These are phyloP conservation scores for Quercus lobata DNA, from an alignment of 331 rosid species.

Conservation along the genomic window DNA sequence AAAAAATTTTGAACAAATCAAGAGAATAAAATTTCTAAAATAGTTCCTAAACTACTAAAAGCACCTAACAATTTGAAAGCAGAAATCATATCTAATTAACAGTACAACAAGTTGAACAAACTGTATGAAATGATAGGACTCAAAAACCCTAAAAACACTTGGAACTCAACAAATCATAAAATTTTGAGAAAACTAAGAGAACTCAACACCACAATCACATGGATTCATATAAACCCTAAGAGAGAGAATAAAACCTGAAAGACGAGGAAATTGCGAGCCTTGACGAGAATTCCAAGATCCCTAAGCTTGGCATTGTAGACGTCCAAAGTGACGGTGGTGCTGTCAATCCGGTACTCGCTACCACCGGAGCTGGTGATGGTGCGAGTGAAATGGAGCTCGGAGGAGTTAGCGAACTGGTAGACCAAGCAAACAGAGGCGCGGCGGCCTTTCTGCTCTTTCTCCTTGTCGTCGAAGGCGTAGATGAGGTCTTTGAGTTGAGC, in stretches of 20 bases:
- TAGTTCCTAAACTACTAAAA: too few relatives aligned
- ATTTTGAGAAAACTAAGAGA: too few relatives aligned
- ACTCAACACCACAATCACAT: too few relatives aligned
- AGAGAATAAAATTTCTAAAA: too few relatives aligned
- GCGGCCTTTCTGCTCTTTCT: conserved; percentile 87
- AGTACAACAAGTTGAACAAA: too few relatives aligned
- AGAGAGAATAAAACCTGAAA: conserved; percentile 58
- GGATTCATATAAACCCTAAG: too few relatives aligned
- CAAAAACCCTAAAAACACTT: too few relatives aligned
- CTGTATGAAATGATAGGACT: too few relatives aligned
- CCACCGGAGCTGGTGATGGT: conserved; percentile 72
- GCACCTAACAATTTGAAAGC: too few relatives aligned
- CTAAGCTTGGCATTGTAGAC: conserved; percentile 63
- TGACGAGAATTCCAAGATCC: conserved; percentile 79
- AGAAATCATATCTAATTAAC: too few relatives aligned
- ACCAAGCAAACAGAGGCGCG: conserved; percentile 78
- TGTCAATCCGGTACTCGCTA: conserved; percentile 86
- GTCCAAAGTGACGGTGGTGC: conserved; percentile 63
- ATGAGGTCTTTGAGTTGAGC: conserved; percentile 91
- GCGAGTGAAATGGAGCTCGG: conserved; percentile 82
- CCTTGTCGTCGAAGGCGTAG: conserved; percentile 83
- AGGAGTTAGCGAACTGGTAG: conserved; percentile 59
- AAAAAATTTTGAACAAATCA: too few relatives aligned
- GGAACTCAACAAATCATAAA: too few relatives aligned
- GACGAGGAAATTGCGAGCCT: conserved; percentile 95